Percentiles rank a stretch among this genome's conserved stretches.
phyloP scores from a whole-genome alignment of 305 asterid species.

The Withania somnifera region DNA sequence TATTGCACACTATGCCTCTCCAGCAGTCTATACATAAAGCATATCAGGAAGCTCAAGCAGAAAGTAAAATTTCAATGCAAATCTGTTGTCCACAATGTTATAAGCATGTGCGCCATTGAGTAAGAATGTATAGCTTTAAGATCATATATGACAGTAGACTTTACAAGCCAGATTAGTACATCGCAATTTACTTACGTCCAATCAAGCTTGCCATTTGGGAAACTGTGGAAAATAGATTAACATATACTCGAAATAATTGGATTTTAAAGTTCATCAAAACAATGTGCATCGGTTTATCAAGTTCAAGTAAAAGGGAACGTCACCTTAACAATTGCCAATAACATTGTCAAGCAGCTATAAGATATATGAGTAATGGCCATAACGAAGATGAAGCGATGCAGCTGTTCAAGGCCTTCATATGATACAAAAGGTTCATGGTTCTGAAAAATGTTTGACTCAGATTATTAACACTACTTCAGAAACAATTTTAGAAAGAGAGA shows the following conservation, averaged over 20 bases:
- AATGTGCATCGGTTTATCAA: not conserved
- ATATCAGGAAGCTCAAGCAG: not conserved
- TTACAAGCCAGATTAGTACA: not conserved
- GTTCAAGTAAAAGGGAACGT: not conserved
- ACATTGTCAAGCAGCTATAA: conserved; percentile 96
- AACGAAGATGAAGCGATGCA: conserved; percentile 93
- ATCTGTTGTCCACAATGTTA: not conserved
- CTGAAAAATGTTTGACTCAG: conserved; percentile 28
- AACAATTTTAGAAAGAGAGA: not conserved
- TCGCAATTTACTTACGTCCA: not conserved
- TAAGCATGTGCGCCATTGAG: not conserved
- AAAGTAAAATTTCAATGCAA: not conserved
- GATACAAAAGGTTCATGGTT: conserved; percentile 85
- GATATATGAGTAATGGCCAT: conserved; percentile 95
- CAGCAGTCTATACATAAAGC: not conserved
- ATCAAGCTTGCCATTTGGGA: not conserved
- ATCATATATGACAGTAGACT: not conserved
- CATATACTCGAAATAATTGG: not conserved
- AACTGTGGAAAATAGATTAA: not conserved
- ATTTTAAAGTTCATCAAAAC: not conserved
- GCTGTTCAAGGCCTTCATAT: conserved; percentile 98
- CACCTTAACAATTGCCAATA: conserved; percentile 95
- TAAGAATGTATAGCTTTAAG: not conserved
- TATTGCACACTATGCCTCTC: not conserved
- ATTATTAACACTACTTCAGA: not conserved